Conservation (phyloP, 2,329 filamentous ascomycete species). For the Triangularia setosa region DNA sequence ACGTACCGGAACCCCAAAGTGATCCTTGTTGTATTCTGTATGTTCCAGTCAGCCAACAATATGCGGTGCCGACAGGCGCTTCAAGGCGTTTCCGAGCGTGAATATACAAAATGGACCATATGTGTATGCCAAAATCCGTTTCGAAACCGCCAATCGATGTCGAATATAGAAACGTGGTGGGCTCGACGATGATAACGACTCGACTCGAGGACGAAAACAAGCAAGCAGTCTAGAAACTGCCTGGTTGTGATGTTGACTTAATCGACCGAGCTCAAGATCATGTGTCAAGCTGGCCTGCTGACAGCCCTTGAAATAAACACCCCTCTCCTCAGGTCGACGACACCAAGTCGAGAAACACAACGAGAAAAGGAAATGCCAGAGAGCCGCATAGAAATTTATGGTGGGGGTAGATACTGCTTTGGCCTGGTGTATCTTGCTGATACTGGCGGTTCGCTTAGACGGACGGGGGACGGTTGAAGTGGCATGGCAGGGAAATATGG, state of each 20-base stretch:
- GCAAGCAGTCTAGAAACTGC: background rate
- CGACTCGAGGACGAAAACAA: background rate
- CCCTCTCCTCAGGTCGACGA: background rate
- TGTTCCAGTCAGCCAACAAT: background rate
- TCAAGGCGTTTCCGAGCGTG: no score
- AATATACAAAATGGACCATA: background rate
- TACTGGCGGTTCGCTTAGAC: background rate
- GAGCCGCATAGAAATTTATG: background rate
- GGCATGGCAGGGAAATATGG: background rate
- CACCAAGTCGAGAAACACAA: background rate
- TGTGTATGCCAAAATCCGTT: no score
- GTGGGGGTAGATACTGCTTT: background rate
- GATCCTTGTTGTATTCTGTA: no score
- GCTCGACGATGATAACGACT: background rate
- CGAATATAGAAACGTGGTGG: background rate
- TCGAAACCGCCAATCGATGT: no score
- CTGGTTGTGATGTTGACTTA: background rate
- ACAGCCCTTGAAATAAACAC: background rate
- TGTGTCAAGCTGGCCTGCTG: background rate
- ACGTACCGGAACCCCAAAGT: background rate
- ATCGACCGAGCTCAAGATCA: background rate
- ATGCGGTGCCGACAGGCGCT: background rate
- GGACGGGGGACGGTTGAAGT: background rate
- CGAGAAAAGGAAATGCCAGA: background rate
- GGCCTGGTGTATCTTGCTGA: background rate